These are phyloP conservation scores for Aspergillus oerlinghausenensis DNA, from an alignment of 2,329 filamentous ascomycete species.

Conservation along the genomic window DNA sequence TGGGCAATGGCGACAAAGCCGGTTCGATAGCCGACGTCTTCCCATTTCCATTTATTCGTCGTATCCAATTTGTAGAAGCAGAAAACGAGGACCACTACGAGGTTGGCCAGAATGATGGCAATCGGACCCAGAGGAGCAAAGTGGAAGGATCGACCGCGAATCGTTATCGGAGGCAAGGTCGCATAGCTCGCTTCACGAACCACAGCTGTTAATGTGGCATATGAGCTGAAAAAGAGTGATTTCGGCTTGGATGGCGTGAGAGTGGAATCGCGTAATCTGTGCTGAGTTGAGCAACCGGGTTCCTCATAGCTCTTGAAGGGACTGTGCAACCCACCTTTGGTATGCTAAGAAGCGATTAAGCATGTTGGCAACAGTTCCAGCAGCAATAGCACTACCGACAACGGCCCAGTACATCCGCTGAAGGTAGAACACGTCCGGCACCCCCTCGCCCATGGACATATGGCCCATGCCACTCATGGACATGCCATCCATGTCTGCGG, in stretches of 20 bases:
- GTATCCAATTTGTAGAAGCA: constrained; percentile 55
- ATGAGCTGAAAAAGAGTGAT: constrained; percentile 42
- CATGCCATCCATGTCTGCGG: constrained; percentile 25
- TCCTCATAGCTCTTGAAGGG: background rate
- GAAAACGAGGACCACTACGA: constrained; percentile 49
- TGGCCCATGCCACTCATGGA: constrained; percentile 28
- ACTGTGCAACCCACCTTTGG: constrained; percentile 40
- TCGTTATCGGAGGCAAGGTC: constrained; percentile 32
- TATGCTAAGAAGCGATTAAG: constrained; percentile 46
- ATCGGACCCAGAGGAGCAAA: constrained; percentile 38
- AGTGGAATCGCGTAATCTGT: constrained; percentile 43
- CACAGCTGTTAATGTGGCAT: constrained; percentile 53
- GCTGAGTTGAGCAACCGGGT: constrained; percentile 1
- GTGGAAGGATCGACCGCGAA: constrained; percentile 29
- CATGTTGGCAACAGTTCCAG: constrained; percentile 34
- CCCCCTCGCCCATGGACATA: constrained; percentile 41
- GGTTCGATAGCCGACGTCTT: constrained; percentile 54
- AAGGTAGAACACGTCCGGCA: constrained; percentile 44
- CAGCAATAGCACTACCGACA: constrained; percentile 37
- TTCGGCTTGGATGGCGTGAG: constrained; percentile 51
- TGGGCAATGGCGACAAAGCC: constrained; percentile 52
- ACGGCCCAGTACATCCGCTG: constrained; percentile 53
- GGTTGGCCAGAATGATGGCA: constrained; percentile 38
- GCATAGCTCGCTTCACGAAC: constrained; percentile 51
- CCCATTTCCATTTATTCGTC: constrained; percentile 47